Evolutionary conservation across 2,329 filamentous ascomycete species (phyloP).

Genomic region (Kalmusia sp.): DNA sequence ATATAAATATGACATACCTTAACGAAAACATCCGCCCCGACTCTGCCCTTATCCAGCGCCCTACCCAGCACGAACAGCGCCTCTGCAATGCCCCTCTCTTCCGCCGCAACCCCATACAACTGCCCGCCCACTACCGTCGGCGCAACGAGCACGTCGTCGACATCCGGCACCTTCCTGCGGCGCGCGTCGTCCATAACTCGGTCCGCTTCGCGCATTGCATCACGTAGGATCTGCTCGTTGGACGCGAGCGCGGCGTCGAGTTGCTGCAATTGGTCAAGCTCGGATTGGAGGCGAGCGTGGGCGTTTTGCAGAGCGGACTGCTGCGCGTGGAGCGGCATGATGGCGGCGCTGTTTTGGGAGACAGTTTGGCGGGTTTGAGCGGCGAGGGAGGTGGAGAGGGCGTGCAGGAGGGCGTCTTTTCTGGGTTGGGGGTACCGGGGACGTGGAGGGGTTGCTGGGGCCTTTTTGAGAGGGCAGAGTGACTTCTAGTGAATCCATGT

Average conservation of each 20-base stretch:
- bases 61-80: conserved; percentile 82
- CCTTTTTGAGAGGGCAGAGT: conserved; percentile 59
- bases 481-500: conserved; percentile 66
- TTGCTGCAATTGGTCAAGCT: conserved; percentile 74
- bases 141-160: conserved; percentile 92
- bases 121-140: conserved; percentile 93
- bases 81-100: conserved; percentile 86
- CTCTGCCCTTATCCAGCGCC: conserved; percentile 75
- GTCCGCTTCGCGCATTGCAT: conserved; percentile 80
- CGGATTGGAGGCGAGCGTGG: conserved; percentile 72
- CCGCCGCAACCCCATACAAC: conserved; percentile 85
- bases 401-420: conserved; percentile 83
- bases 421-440: conserved; percentile 92
- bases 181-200: conserved; percentile 76
- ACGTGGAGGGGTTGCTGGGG: conserved; percentile 63
- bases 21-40: conserved; percentile 76
- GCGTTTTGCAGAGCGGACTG: conserved; percentile 76
- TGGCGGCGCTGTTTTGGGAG: conserved; percentile 74
- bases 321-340: conserved; percentile 80
- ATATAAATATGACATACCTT: conserved; percentile 58
- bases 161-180: conserved; percentile 71
- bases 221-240: conserved; percentile 80
- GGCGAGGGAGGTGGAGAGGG: conserved; percentile 74
- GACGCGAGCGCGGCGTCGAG: conserved; percentile 74
- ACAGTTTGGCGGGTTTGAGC: conserved; percentile 73